Conservation (phyloP, 2,329 filamentous ascomycete genomes). For the Pseudopyricularia javanii region DNA sequence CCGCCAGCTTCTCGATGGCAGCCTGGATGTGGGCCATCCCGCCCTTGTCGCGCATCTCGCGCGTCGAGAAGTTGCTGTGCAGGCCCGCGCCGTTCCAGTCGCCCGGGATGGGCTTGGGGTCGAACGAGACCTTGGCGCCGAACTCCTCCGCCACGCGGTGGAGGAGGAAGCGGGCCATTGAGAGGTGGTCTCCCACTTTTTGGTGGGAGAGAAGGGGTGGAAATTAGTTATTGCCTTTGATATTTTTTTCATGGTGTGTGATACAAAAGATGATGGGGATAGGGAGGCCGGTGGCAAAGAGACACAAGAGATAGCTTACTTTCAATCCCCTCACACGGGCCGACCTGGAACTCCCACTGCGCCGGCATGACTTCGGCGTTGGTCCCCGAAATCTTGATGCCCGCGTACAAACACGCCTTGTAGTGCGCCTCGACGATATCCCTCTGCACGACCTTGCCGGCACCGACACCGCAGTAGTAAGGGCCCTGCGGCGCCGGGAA, state of each 20-base stretch:
- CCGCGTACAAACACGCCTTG: slow-evolving; percentile 65
- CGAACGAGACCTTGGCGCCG: slow-evolving; percentile 86
- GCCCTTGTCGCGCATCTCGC: slow-evolving; percentile 77
- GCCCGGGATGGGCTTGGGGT: slow-evolving; percentile 89
- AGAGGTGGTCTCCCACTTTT: slow-evolving; percentile 83
- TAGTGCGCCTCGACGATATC: slow-evolving; percentile 89
- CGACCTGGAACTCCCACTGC: slow-evolving; percentile 67
- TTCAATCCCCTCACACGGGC: slow-evolving; percentile 72
- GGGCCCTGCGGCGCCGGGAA: slow-evolving; percentile 88
- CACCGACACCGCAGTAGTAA: slow-evolving; percentile 97
- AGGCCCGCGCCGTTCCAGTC: slow-evolving; percentile 77
- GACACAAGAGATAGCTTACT: slow-evolving; percentile 14
- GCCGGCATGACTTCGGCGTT: slow-evolving; percentile 92
- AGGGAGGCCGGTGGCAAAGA: not conserved
- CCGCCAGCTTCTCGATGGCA: slow-evolving; percentile 71
- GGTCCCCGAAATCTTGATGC: slow-evolving; percentile 91
- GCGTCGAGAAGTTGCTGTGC: slow-evolving; percentile 83
- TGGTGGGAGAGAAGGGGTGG: not conserved
- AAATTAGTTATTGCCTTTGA: slow-evolving; percentile 14
- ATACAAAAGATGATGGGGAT: too few species aligned
- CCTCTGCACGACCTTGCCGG: slow-evolving; percentile 93
- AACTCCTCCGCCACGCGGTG: slow-evolving; percentile 82
- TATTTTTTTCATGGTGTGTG: too few species aligned
- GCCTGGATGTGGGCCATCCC: slow-evolving; percentile 93
- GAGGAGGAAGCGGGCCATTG: slow-evolving; percentile 82